Conservation (phyloP, 2,329 filamentous ascomycete species). For the Westerdykella ornata region DNA sequence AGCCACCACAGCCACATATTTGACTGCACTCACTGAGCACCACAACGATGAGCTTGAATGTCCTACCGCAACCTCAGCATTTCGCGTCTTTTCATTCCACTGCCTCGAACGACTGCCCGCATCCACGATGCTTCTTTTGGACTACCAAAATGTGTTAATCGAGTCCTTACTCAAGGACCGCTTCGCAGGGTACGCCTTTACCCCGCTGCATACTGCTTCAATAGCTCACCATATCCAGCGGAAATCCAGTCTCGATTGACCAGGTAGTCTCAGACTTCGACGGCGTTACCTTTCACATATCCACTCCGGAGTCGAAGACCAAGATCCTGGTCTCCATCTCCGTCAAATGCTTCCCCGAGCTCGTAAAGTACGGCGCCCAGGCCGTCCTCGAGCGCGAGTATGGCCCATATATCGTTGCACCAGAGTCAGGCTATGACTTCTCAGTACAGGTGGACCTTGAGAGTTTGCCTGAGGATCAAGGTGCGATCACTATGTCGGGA, state of each 20-base stretch:
- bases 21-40: conserved; percentile 23
- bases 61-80: conserved; percentile 16
- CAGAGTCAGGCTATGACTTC: conserved; percentile 93
- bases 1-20: conserved; percentile 16
- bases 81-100: conserved; percentile 2
- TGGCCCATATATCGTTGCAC: conserved; percentile 77
- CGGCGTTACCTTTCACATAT: conserved; percentile 97
- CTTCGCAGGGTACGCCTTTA: conserved; percentile 65
- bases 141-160: conserved; percentile 98
- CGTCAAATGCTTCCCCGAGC: conserved; percentile 89
- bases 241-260: conserved; percentile 81
- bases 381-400: conserved; percentile 91
- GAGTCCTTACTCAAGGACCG: conserved; percentile 93
- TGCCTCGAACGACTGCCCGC: conserved; percentile 2
- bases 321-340: conserved; percentile 92
- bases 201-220: conserved; percentile 24
- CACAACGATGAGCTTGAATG: conserved; percentile 16
- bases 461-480: conserved; percentile 71
- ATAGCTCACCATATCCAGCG: conserved; percentile 51
- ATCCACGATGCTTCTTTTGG: conserved; percentile 73
- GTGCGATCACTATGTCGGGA: conserved; percentile 37
- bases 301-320: conserved; percentile 86
- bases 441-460: conserved; percentile 87
- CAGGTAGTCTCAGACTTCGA: conserved; percentile 99
- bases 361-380: conserved; percentile 88